Base-by-base conservation (phyloP, 768 basidiomycete species). In the Pisolithus sp. region DNA sequence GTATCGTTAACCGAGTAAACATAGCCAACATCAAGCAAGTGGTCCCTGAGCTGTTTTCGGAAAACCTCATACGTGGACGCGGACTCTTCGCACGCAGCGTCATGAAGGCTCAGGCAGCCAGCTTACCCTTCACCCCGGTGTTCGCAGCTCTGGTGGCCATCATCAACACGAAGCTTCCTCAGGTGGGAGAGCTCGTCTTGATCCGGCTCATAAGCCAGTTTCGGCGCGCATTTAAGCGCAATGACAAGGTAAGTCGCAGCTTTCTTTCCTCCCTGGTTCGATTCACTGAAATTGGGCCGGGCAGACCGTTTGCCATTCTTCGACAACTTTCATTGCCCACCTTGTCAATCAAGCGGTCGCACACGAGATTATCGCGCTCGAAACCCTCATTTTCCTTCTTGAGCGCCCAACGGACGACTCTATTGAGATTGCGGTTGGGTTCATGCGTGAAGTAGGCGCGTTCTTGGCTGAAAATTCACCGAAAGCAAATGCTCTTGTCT, bases 1-100 rank as follows among this genome's bases (percentile, higher is more conserved):
- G 96, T 92, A 87, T 98, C 59, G 95, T 98, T 77, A 99, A 99
- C 77, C 88, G 96, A 77, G 91, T 99, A 73, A 97, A 98, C 68
- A 78, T 93, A 18, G 78, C 85, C 59, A 98, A 98, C 68, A 99
- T 99, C 80, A 96, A 97, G 71, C 80, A 86, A 60, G 81, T 95
- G 57, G 80, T 93, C 0, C 91, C 92, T 0, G 91, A 95, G 67
- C 71, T 99, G 23, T 97, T 99, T 62, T 70, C 82, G 2, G 96
- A 99, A 69, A 96, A 99, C 69, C 79, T 99, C 28, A 82, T 98
- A 54, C 83, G 93, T 44, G 96, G 96, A 1, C 79, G 91, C 23
- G 96, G 96, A 1, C 75, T 99, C 38, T 96, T 98, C 64, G 80
- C 90, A 20, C 75, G 96, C 57, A 94, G 93, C 57, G 77, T 99